phyloP scores from a whole-genome alignment of 75 land plant genomes.

The Pinus tabuliformis region DNA sequence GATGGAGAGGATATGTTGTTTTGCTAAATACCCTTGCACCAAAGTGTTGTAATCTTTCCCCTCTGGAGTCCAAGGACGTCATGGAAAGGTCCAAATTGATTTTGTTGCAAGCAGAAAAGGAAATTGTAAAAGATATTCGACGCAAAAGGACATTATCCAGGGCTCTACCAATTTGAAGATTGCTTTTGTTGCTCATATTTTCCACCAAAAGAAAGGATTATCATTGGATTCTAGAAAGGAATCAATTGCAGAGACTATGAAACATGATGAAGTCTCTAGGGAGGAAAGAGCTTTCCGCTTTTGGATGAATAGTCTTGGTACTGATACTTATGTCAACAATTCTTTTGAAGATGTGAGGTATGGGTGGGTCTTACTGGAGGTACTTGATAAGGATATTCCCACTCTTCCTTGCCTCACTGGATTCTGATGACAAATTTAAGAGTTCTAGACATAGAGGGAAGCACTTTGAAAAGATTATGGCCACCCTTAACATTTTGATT shows the following conservation, averaged over 20 bases:
- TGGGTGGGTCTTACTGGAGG: conserved; percentile 69
- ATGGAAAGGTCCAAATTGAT: conserved; percentile 77
- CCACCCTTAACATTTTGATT: too few relatives aligned
- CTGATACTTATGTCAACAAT: conserved; percentile 67
- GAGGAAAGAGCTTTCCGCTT: conserved; percentile 88
- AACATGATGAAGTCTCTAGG: conserved; percentile 73
- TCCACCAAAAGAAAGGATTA: conserved; percentile 90
- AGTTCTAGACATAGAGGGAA: too few relatives aligned
- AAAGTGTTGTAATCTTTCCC: conserved; percentile 59
- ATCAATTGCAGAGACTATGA: conserved; percentile 64
- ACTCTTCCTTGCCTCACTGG: too few relatives aligned
- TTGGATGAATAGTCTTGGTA: conserved; percentile 98
- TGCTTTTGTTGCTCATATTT: conserved; percentile 96
- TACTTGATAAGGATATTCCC: too few relatives aligned
- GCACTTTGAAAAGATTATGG: too few relatives aligned
- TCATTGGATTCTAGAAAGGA: conserved; percentile 56
- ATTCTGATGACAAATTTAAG: too few relatives aligned
- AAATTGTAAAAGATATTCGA: conserved; percentile 86
- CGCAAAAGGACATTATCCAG: conserved; percentile 91
- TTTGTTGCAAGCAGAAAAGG: conserved; percentile 86
- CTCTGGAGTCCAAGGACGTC: conserved; percentile 68
- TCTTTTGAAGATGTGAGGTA: conserved; percentile 94
- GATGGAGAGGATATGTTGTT: conserved; percentile 88
- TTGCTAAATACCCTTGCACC: conserved; percentile 92
- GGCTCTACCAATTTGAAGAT: conserved; percentile 96